These are phyloP conservation scores for Cynanchum wilfordii DNA, from an alignment of 257 asterid species.

Conservation along the genomic window DNA sequence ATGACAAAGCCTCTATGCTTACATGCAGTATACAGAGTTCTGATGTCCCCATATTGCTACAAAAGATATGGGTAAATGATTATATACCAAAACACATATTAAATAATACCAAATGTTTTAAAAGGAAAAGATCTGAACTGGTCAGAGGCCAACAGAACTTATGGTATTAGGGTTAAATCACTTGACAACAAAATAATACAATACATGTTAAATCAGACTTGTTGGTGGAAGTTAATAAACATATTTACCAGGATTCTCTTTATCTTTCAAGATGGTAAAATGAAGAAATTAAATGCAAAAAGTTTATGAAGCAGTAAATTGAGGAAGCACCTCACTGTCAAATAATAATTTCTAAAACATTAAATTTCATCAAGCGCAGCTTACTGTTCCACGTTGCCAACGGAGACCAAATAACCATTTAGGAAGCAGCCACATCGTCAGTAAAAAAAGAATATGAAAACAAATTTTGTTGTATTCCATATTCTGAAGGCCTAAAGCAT, in stretches of 20 bases:
- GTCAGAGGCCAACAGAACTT: not conserved
- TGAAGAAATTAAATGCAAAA: not conserved
- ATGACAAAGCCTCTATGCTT: constrained; percentile 98
- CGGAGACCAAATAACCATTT: not conserved
- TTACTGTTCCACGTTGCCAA: not conserved
- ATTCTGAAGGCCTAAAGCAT: not conserved
- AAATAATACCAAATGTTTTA: not conserved
- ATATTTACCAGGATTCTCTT: not conserved
- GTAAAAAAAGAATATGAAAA: not conserved
- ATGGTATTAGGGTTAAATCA: not conserved
- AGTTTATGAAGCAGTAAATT: not conserved
- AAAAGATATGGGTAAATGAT: constrained; percentile 2
- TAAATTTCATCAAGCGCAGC: not conserved
- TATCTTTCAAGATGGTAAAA: not conserved
- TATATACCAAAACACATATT: not conserved
- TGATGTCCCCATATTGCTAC: constrained; percentile 95
- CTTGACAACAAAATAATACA: not conserved
- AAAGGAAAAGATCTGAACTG: not conserved
- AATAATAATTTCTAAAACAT: not conserved
- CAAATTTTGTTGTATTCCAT: not conserved
- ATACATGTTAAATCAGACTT: not conserved
- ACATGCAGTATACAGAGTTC: constrained; percentile 92
- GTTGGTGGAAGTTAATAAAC: not conserved
- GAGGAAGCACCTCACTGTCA: no score
- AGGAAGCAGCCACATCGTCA: not conserved